phyloP scores from a whole-genome alignment of 305 asterid species.

The Solanum hybrid region DNA sequence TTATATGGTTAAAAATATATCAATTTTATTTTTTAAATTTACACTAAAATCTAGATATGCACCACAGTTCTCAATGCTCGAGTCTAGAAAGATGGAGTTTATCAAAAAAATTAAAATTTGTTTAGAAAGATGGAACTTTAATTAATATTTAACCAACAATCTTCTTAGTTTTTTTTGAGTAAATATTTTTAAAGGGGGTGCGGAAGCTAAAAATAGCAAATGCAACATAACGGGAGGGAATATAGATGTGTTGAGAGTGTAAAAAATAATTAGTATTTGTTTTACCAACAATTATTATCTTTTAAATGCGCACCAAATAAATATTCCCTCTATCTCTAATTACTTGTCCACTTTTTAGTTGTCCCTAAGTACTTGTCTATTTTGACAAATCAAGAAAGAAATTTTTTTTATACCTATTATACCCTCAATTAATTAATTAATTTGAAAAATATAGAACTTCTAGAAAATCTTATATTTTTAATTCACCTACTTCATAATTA shows the following conservation, averaged over 20 bases:
- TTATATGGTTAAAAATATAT: not conserved
- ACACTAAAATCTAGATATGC: not conserved
- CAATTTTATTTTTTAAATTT: not conserved
- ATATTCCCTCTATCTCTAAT: not conserved
- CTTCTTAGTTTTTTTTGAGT: not conserved
- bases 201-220: not conserved
- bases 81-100: not conserved
- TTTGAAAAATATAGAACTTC: not conserved
- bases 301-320: no score
- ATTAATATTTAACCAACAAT: not conserved
- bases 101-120: no score
- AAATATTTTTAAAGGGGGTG: not conserved
- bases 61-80: not conserved
- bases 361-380: no score
- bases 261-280: not conserved
- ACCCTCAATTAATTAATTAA: not conserved
- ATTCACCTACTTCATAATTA: no score
- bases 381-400: not conserved
- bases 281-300: not conserved
- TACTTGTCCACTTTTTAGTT: no score
- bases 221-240: not conserved
- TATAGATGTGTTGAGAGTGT: not conserved
- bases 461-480: no score
- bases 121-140: not conserved
- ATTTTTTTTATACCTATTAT: not conserved